Conservation (phyloP, 2,329 filamentous ascomycete species). For the Fusarium siculi region DNA sequence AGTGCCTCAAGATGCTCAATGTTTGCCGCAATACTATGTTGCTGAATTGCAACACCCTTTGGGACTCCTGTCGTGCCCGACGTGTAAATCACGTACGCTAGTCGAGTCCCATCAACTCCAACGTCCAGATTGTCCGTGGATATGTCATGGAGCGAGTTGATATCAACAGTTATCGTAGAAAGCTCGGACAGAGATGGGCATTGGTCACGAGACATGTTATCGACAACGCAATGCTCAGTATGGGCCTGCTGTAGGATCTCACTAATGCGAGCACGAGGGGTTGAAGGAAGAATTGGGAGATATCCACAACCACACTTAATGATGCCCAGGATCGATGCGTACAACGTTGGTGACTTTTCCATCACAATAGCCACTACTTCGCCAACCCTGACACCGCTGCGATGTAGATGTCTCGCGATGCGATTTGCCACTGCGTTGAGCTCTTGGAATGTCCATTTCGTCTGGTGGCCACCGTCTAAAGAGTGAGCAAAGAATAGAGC, state of each 20-base stretch:
- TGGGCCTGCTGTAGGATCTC: slow-evolving; percentile 71
- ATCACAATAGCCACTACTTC: slow-evolving; percentile 78
- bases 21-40: slow-evolving; percentile 80
- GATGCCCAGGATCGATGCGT: slow-evolving; percentile 78
- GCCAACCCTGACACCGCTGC: slow-evolving; percentile 59
- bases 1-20: slow-evolving; percentile 72
- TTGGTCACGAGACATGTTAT: slow-evolving; percentile 42
- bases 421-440: slow-evolving; percentile 73
- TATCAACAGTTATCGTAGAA: slow-evolving; percentile 50
- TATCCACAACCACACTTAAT: slow-evolving; percentile 82
- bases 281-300: slow-evolving; percentile 80
- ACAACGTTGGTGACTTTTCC: slow-evolving; percentile 79
- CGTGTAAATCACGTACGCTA: slow-evolving; percentile 85
- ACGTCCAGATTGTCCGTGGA: slow-evolving; percentile 52
- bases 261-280: slow-evolving; percentile 68
- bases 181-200: slow-evolving; percentile 29
- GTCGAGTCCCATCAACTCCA: slow-evolving; percentile 55
- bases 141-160: slow-evolving; percentile 42
- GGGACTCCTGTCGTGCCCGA: slow-evolving; percentile 84
- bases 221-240: slow-evolving; percentile 58
- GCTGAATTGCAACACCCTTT: slow-evolving; percentile 83
- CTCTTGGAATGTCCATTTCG: slow-evolving; percentile 69
- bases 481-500: slow-evolving; percentile 73
- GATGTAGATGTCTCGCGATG: slow-evolving; percentile 66
- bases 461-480: slow-evolving; percentile 35